Conservation (phyloP, 129 eudicot genomes). For the Helianthus tuberosus region DNA sequence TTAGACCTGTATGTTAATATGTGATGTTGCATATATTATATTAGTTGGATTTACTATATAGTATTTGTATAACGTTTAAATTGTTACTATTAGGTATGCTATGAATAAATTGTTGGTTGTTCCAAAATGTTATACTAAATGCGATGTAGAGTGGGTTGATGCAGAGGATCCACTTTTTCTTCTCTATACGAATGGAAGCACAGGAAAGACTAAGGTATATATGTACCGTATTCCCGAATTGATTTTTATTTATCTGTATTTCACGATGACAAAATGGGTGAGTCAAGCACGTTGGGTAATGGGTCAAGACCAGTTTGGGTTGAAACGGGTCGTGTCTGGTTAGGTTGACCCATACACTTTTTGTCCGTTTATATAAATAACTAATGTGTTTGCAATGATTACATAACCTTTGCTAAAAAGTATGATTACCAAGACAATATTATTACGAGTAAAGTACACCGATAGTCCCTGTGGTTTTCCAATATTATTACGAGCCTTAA, state of each 20-base stretch:
- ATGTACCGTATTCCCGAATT: conserved; percentile 1
- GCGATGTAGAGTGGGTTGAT: conserved; percentile 92
- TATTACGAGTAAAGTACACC: background rate
- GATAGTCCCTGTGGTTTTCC: too few species aligned
- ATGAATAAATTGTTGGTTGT: conserved; percentile 13
- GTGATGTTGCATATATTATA: too few species aligned
- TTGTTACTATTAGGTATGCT: too few species aligned
- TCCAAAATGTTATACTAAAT: conserved; percentile 63
- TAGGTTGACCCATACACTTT: background rate
- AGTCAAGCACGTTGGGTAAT: background rate
- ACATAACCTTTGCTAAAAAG: background rate
- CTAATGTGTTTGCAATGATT: background rate
- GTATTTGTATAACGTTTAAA: too few species aligned
- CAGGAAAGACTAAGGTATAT: conserved; percentile 97
- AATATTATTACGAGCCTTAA: too few species aligned
- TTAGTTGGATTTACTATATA: too few species aligned
- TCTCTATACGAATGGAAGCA: conserved; percentile 98
- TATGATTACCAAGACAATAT: background rate
- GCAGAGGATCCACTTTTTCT: conserved; percentile 98
- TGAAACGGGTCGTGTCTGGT: background rate
- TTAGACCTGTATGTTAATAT: too few species aligned
- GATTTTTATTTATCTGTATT: background rate
- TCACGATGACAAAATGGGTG: background rate
- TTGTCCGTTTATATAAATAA: background rate
- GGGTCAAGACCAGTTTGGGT: background rate